Evolutionary conservation across 148 eudicot genomes (phyloP).

Genomic region (Fagopyrum esculentum): DNA sequence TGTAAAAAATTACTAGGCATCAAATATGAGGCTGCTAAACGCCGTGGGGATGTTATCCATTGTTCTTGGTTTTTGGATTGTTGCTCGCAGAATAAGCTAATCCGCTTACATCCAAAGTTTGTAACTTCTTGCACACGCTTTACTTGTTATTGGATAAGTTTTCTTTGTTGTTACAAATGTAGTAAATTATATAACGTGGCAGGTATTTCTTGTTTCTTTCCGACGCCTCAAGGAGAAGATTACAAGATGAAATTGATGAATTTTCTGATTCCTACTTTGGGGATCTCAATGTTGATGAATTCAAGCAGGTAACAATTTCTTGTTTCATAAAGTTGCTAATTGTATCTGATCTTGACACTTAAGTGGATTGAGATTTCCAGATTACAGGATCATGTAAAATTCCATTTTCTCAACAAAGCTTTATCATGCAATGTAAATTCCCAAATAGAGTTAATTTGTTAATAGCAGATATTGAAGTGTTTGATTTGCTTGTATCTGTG

Average conservation of each 20-base stretch:
- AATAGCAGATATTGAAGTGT: not conserved
- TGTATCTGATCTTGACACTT: not conserved
- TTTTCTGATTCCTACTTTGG: constrained; percentile 74
- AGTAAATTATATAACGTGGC: not conserved
- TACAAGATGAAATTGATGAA: constrained; percentile 88
- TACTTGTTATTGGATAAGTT: not conserved
- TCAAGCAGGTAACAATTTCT: constrained; percentile 44
- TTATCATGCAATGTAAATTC: not conserved
- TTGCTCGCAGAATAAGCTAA: constrained; percentile 65
- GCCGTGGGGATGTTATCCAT: constrained; percentile 73
- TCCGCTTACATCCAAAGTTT: constrained; percentile 67
- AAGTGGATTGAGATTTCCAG: no score
- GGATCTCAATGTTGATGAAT: constrained; percentile 56
- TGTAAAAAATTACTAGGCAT: constrained; percentile 34
- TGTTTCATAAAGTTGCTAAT: not conserved
- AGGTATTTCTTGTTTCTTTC: constrained; percentile 71
- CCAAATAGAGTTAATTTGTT: not conserved
- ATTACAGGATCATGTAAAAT: not conserved
- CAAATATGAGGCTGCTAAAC: constrained; percentile 86
- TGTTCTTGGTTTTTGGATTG: constrained; percentile 88
- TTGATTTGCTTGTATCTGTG: not conserved
- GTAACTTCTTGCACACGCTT: not conserved
- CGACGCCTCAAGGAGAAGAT: constrained; percentile 48
- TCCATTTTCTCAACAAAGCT: not conserved
- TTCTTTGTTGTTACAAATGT: not conserved